Evolutionary conservation across 2,329 filamentous ascomycete genomes (phyloP).

Genomic region (Lachnellula hyalina): DNA sequence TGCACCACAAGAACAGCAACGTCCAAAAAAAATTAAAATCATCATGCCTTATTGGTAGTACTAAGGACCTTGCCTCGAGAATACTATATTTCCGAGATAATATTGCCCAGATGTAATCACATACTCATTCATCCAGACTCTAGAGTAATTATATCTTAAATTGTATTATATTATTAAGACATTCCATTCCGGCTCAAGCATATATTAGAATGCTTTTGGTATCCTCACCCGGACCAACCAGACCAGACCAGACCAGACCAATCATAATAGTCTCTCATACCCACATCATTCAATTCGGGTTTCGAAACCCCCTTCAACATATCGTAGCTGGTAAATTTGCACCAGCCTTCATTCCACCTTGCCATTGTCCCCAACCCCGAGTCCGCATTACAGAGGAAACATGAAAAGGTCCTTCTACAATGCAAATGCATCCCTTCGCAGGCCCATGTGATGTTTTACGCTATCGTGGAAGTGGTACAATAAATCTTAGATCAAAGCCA

Average conservation of each 20-base stretch:
- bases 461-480: conserved; percentile 1
- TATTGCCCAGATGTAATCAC: not conserved
- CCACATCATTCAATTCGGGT: not conserved
- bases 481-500: conserved; percentile 5
- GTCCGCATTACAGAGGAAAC: not conserved
- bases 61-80: not conserved
- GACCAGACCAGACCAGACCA: not conserved
- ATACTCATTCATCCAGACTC: not conserved
- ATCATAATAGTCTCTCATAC: not conserved
- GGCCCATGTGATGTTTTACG: conserved; percentile 5
- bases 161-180: not conserved
- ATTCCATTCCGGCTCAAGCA: not conserved
- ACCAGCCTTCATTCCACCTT: not conserved
- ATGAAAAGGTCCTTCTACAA: conserved; percentile 4
- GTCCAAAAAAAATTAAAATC: not conserved
- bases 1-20: not conserved
- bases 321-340: not conserved
- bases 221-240: not conserved
- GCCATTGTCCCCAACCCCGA: not conserved
- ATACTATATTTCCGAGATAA: not conserved
- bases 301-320: not conserved
- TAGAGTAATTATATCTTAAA: not conserved
- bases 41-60: not conserved
- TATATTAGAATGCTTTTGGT: conserved; percentile 2
- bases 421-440: conserved; percentile 10